These are phyloP conservation scores for Urostyla sp. DNA, from an alignment of 73 alveolate species.

Conservation along the genomic window DNA sequence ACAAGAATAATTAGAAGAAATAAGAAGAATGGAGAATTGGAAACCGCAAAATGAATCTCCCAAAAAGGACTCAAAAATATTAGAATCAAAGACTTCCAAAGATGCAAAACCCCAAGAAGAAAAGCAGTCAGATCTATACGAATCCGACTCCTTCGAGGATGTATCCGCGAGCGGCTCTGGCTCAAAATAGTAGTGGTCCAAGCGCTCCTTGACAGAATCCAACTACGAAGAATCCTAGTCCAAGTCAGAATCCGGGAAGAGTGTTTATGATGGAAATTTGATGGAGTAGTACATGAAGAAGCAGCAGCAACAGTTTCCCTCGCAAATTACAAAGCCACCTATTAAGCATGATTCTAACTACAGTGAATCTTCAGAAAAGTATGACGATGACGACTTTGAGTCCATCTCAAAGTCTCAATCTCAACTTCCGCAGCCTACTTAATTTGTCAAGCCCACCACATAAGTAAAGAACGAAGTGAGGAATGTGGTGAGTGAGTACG, in stretches of 20 bases:
- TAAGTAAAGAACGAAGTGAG: neutral
- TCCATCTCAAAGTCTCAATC: constrained; percentile 49
- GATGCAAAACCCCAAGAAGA: neutral
- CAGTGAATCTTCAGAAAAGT: constrained; percentile 27
- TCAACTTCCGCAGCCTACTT: constrained; percentile 10
- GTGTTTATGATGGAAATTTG: constrained; percentile 28
- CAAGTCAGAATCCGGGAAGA: neutral
- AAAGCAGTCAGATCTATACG: constrained; percentile 35
- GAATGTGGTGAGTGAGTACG: constrained; percentile 4
- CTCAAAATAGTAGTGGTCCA: constrained; percentile 7
- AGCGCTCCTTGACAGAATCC: constrained; percentile 49
- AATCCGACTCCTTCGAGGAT: constrained; percentile 49
- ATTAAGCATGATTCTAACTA: neutral
- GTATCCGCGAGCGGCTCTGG: constrained; percentile 54
- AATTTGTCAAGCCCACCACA: constrained; percentile 15
- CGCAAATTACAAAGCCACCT: constrained; percentile 5
- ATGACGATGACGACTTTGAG: constrained; percentile 49
- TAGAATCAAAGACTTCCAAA: neutral
- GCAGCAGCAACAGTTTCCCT: constrained; percentile 22
- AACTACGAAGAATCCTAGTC: neutral
- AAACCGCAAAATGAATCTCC: neutral
- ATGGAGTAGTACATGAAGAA: constrained; percentile 52
- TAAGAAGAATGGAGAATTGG: neutral
- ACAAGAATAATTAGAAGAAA: constrained; percentile 37
- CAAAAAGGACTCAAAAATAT: neutral